Evolutionary conservation across 495 filamentous ascomycete species (phyloP).

Genomic region (Penicillium maclennaniae): DNA sequence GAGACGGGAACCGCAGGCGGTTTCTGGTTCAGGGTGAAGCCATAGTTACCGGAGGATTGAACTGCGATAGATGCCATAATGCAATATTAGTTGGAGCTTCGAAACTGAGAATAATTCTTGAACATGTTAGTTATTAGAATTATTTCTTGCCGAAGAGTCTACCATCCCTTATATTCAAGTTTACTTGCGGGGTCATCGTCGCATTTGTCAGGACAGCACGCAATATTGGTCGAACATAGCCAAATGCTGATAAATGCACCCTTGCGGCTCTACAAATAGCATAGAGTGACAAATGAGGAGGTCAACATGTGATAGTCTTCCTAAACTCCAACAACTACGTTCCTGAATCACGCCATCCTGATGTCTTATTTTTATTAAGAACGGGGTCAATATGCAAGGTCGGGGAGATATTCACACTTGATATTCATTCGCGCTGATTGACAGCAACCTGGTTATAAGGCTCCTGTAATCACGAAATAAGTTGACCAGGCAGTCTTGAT

Average conservation of each 20-base stretch:
- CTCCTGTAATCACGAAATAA: no score
- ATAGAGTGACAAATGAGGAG: neutral
- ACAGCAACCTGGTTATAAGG: no score
- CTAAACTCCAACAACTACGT: no score
- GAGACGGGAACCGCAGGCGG: slow-evolving; percentile 8
- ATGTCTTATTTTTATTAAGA: no score
- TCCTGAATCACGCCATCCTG: no score
- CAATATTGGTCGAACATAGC: slow-evolving; percentile 26
- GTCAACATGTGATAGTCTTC: neutral
- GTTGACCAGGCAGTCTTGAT: no score
- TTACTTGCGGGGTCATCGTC: slow-evolving; percentile 16
- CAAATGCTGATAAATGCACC: slow-evolving; percentile 29
- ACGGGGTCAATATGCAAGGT: no score
- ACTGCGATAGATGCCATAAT: slow-evolving; percentile 42
- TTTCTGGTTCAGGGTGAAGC: slow-evolving; percentile 16
- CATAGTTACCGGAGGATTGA: slow-evolving; percentile 22
- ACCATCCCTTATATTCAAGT: slow-evolving; percentile 10
- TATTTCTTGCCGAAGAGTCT: neutral
- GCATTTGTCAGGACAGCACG: slow-evolving; percentile 38
- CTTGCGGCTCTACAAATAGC: neutral
- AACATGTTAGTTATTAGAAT: neutral
- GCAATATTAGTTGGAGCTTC: neutral
- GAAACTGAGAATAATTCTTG: neutral
- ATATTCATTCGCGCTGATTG: no score
- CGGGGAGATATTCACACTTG: no score